These are phyloP conservation scores for Eimeria tenella DNA, from an alignment of 169 alveolate species.

Conservation along the genomic window DNA sequence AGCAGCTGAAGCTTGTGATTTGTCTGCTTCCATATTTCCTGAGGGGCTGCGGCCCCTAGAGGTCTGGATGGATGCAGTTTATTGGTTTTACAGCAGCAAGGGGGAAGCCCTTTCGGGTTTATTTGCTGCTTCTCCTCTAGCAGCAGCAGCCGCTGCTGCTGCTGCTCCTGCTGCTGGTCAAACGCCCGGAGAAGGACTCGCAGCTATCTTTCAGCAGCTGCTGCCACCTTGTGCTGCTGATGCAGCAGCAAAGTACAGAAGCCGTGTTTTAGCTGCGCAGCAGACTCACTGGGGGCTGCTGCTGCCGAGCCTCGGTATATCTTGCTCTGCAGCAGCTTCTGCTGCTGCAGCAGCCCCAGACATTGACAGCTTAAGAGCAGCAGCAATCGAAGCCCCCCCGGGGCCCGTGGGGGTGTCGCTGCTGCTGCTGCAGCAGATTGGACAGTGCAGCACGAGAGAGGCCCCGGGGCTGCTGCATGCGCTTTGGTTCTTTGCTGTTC, in stretches of 20 bases:
- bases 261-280: neutral
- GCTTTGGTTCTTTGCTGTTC: neutral
- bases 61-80: neutral
- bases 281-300: neutral
- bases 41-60: constrained; percentile 2
- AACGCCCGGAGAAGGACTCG: neutral
- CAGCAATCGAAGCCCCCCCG: neutral
- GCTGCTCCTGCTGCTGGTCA: neutral
- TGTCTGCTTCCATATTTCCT: neutral
- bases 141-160: constrained; percentile 6
- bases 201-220: neutral
- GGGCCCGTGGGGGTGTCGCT: constrained; percentile 8
- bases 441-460: neutral
- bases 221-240: constrained; percentile 1
- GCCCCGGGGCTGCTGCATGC: constrained; percentile 13
- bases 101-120: neutral
- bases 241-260: neutral
- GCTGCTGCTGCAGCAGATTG: constrained; percentile 17
- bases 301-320: neutral
- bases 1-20: neutral
- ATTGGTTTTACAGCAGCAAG: constrained; percentile 13
- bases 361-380: neutral
- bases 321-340: neutral
- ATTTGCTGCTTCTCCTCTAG: neutral
- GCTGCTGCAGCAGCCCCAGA: neutral